These are phyloP conservation scores for Ascochyta viciae-villosae DNA, from an alignment of 2,329 filamentous ascomycete species.

Conservation along the genomic window DNA sequence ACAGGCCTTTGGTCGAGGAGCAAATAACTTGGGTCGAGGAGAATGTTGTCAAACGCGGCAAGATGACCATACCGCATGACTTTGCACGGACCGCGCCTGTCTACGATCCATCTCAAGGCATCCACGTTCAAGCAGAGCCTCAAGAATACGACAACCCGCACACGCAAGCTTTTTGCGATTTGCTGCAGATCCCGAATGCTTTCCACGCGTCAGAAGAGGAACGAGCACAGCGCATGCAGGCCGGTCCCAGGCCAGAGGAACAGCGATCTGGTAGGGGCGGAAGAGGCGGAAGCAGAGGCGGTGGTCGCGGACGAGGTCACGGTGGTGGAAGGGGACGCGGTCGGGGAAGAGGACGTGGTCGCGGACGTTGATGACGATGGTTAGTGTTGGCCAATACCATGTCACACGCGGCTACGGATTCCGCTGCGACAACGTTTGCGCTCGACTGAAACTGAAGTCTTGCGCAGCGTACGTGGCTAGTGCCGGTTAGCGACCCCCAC, in stretches of 20 bases:
- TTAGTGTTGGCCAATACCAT: neutral
- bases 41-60: conserved; percentile 69
- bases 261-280: conserved; percentile 37
- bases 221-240: conserved; percentile 45
- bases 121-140: conserved; percentile 69
- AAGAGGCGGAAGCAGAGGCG: conserved; percentile 37
- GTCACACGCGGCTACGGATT: neutral
- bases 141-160: conserved; percentile 87
- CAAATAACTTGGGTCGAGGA: conserved; percentile 83
- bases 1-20: conserved; percentile 70
- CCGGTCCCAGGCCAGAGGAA: conserved; percentile 39
- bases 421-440: conserved; percentile 2
- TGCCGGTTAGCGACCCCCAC: conserved; percentile 19
- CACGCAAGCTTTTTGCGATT: conserved; percentile 78
- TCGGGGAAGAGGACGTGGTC: conserved; percentile 36
- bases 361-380: conserved; percentile 32
- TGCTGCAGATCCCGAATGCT: conserved; percentile 78
- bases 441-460: conserved; percentile 16
- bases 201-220: conserved; percentile 79
- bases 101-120: conserved; percentile 65
- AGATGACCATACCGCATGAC: conserved; percentile 76
- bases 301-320: conserved; percentile 33
- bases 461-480: conserved; percentile 30
- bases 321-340: conserved; percentile 32
- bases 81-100: conserved; percentile 79